Evolutionary conservation across 345 rosid genomes (phyloP).

Genomic region (Sonneratia caseolaris): DNA sequence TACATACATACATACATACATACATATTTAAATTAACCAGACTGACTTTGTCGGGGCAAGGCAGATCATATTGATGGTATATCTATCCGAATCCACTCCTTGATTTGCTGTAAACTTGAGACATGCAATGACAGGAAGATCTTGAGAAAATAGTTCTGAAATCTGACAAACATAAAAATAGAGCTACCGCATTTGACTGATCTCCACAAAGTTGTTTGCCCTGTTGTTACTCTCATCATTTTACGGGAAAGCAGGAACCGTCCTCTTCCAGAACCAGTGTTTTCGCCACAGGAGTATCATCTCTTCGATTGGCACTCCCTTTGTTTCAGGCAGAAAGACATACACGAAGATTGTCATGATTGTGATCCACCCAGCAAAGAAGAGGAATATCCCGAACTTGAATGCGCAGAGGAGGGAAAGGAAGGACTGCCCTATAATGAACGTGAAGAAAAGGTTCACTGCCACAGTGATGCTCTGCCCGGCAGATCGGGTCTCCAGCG

Average conservation of each 20-base stretch:
- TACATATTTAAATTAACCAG: neutral
- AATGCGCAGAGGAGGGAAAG: conserved; percentile 65
- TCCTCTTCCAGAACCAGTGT: conserved; percentile 91
- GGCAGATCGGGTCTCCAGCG: conserved; percentile 56
- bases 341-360: conserved; percentile 79
- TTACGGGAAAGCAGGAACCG: conserved; percentile 30
- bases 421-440: conserved; percentile 68
- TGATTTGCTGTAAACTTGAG: neutral
- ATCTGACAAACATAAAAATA: neutral
- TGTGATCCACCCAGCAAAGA: conserved; percentile 69
- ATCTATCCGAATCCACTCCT: neutral
- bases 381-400: conserved; percentile 80
- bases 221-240: conserved; percentile 14
- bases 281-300: conserved; percentile 74
- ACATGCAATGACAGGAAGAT: neutral
- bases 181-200: conserved; percentile 2
- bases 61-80: neutral
- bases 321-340: conserved; percentile 72
- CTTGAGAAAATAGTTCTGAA: neutral
- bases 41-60: neutral
- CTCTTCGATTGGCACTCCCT: conserved; percentile 91
- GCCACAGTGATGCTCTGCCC: conserved; percentile 92
- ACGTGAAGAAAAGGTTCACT: conserved; percentile 81
- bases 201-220: conserved; percentile 5
- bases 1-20: neutral